Evolutionary conservation across 805 yeast species (phyloP), one percentile per base, ranked within the genome.

Genomic region (Saccharomycopsis schoenii): DNA sequence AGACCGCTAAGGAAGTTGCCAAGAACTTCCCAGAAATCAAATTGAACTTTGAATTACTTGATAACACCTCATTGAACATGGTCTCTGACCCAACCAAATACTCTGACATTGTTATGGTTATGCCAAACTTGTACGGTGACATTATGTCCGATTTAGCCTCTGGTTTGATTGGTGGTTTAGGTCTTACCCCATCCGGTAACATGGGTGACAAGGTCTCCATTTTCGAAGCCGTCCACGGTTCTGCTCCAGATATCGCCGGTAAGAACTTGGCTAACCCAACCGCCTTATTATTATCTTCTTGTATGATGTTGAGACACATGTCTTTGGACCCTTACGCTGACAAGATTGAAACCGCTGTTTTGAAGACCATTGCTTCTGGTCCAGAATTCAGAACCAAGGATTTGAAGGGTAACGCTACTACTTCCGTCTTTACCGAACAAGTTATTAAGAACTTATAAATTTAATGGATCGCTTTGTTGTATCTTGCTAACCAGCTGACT

Each of bases 231-330:
- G 99, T 94, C 72, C 99, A 94, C 77, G 99, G 99, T 76, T 92
- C 98, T 62, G 99, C 99, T 66, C 99, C 99, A 69, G 99, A 94
- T 76, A 94, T 94, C 72, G 98, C 98, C 65, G 99, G 99, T 73
- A 90, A 94, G 83, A 96, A 96, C 74, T 84, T 89, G 74, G 99
- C 99, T 67, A 94, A 94, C 85, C 99, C 99, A 79, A 94, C 99
- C 64, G 99, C 99, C 61, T 78, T 94, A 73, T 81, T 94, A 74
- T 83, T 94, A 73, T 90, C 97, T 58, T 93, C 98, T 55, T 90
- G 92, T 73, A 94, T 94, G 97, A 93, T 94, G 98, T 86, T 94
- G 82, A 88, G 96, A 80, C 99, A 94, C 83, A 93, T 94, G 98
- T 86, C 89, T 59, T 83, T 94, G 76, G 81, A 82, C 75, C 77